Evolutionary conservation across 2,329 filamentous ascomycete genomes (phyloP), one percentile per base, ranked within the genome.

Genomic region (Aspergillus aculeatus): DNA sequence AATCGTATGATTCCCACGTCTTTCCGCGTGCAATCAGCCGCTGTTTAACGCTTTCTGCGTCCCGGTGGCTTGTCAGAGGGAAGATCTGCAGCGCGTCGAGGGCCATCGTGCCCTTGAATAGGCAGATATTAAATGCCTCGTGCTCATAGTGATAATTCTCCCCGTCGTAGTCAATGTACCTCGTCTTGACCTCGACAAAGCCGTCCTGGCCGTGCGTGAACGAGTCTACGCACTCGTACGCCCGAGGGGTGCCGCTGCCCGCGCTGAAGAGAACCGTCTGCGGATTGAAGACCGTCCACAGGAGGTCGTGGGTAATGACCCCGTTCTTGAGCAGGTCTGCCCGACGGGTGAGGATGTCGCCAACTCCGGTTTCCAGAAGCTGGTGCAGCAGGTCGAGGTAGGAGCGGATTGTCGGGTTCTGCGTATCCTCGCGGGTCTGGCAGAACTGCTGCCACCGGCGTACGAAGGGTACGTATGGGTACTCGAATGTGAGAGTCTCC

Each of bases 381-480:
- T 75, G 74, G 60, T 78, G 74, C 10, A 86, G 69, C 0, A 85
- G 67, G 3, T 74, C 66, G 2, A 84, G 67, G 64, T 86, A 83
- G 41, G 78, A 73, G 48, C 77, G 80, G 3, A 80, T 81, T 19
- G 69, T 72, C 9, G 70, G 67, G 16, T 85, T 80, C 1, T 74
- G 68, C 6, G 77, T 65, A 29, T 78, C 75, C 14, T 80, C 69
- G 53, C 78, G 73, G 29, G 79, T 78, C 4, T 75, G 69, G 9
- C 71, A 65, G 44, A 87, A 78, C 9, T 76, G 68, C 1, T 79
- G 73, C 86, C 87, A 90, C 26, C 87, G 81, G 71, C 91, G 86
- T 48, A 89, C 83, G 53, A 91, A 84, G 0, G 85, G 83, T 64
- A 83, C 76, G 62, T 89, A 89, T 0, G 84, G 85, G 0, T 82